A percentile compares a stretch with the other conserved stretches of the same genome.
Evolutionary conservation across 352 stramenopile species (phyloP).

Genomic region (Thraustotheca clavata): DNA sequence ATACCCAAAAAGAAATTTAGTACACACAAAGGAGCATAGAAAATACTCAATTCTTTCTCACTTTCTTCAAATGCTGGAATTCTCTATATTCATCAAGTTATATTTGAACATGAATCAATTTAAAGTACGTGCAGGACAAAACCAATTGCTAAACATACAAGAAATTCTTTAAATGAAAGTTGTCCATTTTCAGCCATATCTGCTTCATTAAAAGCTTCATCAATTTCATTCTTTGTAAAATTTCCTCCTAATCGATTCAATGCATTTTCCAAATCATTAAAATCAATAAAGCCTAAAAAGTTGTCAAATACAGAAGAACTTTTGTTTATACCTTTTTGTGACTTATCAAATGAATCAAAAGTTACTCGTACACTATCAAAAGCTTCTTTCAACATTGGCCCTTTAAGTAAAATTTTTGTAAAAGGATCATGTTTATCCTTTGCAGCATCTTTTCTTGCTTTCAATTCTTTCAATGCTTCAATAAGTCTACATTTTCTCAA

Average conservation of each 20-base stretch:
- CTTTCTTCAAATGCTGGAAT: slow-evolving; percentile 57
- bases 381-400: slow-evolving; percentile 39
- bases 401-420: slow-evolving; percentile 72
- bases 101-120: background rate
- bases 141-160: slow-evolving; percentile 77
- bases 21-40: slow-evolving; percentile 75
- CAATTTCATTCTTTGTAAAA: slow-evolving; percentile 62
- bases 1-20: background rate
- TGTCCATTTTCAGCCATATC: slow-evolving; percentile 75
- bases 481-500: slow-evolving; percentile 42
- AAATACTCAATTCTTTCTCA: slow-evolving; percentile 52
- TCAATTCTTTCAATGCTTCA: slow-evolving; percentile 64
- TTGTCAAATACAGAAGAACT: background rate
- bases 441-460: slow-evolving; percentile 43
- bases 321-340: slow-evolving; percentile 40
- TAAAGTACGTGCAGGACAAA: slow-evolving; percentile 76
- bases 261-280: slow-evolving; percentile 50
- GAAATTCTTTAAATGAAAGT: slow-evolving; percentile 83
- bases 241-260: slow-evolving; percentile 70
- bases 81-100: slow-evolving; percentile 32
- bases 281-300: slow-evolving; percentile 55
- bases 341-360: slow-evolving; percentile 54
- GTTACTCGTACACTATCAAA: slow-evolving; percentile 74
- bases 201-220: slow-evolving; percentile 69
- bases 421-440: slow-evolving; percentile 47